Evolutionary conservation across 139 green algal species (phyloP), one percentile per base, ranked within the genome.

Genomic region (Helicosporidium sp.): DNA sequence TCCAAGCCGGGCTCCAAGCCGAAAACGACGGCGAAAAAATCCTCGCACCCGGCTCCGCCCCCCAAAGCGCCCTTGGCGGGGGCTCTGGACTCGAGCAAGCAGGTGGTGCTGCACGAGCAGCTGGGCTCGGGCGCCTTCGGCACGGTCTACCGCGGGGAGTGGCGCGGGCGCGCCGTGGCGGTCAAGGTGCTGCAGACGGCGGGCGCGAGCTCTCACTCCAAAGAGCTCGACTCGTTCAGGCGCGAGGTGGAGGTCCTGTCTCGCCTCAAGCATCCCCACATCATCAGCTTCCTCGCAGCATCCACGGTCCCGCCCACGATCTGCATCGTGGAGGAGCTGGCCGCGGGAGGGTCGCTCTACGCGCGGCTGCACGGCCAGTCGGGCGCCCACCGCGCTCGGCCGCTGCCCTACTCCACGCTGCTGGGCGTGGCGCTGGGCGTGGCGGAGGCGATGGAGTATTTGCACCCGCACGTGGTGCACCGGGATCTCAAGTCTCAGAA

Each of bases 241-340:
- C 44, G 60, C 42, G 69, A 80, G 57, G 52, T 61, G 8, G 34
- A 37, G 15, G 68, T 76, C 33, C 56, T 76, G 26, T 63, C 52
- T 2, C 49, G 51, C 23, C 51, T 78, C 54, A 29, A 58, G 1
- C 73, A 82, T 57, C 63, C 56, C 23, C 66, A 79, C 60, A 71
- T 79, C 33, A 57, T 77, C 8, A 37, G 29, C 12, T 69, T 76
- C 48, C 52, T 66, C 17, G 64, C 63, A 26, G 68, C 34, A 29
- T 81, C 57, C 46, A 70, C 42, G 49, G 55, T 56, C 2, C 70
- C 68, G 0, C 75, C 75, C 26, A 54, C 75, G 54, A 65, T 84
- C 35, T 83, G 68, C 63, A 79, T 84, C n/a, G 59, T 84, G 8
- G 72, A 84, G 65, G 74, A 84, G 61, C 65, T 84, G 37, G 74